Evolutionary conservation across 371 early-diverging fungal genomes (phyloP), one percentile per base, ranked within the genome.

Genomic region (Haplosporangium sp.): DNA sequence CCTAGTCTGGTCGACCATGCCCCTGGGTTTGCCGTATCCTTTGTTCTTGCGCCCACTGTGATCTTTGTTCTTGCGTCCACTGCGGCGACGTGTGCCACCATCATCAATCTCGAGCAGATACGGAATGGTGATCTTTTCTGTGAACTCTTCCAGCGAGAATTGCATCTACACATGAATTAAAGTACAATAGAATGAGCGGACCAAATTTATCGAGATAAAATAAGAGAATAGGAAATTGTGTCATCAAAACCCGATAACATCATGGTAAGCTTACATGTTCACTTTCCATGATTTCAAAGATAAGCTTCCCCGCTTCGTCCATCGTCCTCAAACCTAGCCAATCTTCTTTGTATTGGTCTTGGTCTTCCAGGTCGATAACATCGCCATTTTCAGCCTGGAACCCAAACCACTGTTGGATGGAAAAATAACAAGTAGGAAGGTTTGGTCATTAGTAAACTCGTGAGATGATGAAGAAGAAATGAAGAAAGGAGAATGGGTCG

Each of bases 351-450:
- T 93, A 95, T 53, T 90, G 67, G 1, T 77, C 74, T 41, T 87
- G 89, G 46, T 92, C 81, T 41, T 85, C 77, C 48, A 95, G 59
- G 1, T 86, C 84, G 21, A 92, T 56, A 16, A 85, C 64, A 0
- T 80, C 74, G 18, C 86, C 87, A 7, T 86, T 67, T 12, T 84
- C 83, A 55, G 89, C 84, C 21, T 88, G 83, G 57, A 85, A 88
- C 67, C 89, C 92, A 73, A 95, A 95, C 94, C 95, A 95, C 86
- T 94, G 84, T 48, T 37, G 29, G 37, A 37, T n/a, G 36, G 38
- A 55, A 18, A 53, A 64, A 65, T 41, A 48, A 43, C 37, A 51
- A 12, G 37, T 14, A 47, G 43, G 6, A 12, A 11, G 38, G 38
- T 6, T 47, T 47, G n/a, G 46, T 12, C 0, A 46, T 14, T 47